Conservation (phyloP, 768 basidiomycete species). For the Boletus patriciae region DNA sequence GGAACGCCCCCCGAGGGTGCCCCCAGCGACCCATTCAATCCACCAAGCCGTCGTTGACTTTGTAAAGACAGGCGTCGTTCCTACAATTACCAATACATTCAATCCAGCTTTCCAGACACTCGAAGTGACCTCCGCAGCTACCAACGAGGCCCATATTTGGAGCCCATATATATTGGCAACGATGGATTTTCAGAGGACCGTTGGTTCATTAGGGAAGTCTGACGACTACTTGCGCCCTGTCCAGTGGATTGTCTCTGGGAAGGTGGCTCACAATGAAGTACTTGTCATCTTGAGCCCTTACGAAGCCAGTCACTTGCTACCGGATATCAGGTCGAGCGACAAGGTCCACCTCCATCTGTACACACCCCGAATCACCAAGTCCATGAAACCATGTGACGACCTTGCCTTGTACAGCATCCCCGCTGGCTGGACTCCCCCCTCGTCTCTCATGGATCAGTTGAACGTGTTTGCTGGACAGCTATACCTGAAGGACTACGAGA, state of each 20-base stretch:
- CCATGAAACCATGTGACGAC: constrained; percentile 39
- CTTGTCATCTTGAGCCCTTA: constrained; percentile 44
- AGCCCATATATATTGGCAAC: constrained; percentile 17
- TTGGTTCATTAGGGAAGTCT: neutral
- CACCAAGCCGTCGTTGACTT: constrained; percentile 23
- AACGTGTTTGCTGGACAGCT: constrained; percentile 36
- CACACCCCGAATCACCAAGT: constrained; percentile 36
- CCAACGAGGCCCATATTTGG: constrained; percentile 26
- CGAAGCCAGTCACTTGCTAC: constrained; percentile 41
- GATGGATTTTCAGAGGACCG: constrained; percentile 14
- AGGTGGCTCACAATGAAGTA: neutral
- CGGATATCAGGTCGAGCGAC: constrained; percentile 34
- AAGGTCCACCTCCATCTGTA: constrained; percentile 46
- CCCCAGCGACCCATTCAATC: constrained; percentile 22
- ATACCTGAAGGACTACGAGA: constrained; percentile 29
- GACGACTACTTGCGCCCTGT: constrained; percentile 31
- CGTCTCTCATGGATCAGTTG: constrained; percentile 17
- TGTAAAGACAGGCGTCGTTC: constrained; percentile 32
- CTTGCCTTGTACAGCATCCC: constrained; percentile 19
- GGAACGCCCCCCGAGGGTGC: constrained; percentile 34
- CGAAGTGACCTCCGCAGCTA: neutral
- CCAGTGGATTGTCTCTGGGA: constrained; percentile 27
- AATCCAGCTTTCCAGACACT: constrained; percentile 15
- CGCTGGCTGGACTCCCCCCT: neutral
- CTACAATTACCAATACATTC: constrained; percentile 20